Evolutionary conservation across 2,329 filamentous ascomycete species (phyloP).

Genomic region (Volutella citrinella): DNA sequence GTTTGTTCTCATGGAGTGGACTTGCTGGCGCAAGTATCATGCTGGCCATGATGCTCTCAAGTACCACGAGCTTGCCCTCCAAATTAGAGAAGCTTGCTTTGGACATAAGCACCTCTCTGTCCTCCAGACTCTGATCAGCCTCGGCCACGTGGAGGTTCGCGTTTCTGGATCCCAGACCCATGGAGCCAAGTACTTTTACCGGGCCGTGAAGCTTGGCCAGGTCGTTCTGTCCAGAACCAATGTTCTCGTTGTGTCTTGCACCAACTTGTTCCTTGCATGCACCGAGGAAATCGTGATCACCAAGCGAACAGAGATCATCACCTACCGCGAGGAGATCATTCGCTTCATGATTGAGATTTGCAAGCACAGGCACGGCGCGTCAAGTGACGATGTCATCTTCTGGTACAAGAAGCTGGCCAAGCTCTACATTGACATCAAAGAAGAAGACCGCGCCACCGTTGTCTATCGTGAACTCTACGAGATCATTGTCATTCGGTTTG

Average conservation of each 20-base stretch:
- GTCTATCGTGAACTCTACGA: slow-evolving; percentile 33
- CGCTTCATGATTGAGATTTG: slow-evolving; percentile 36
- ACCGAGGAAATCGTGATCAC: slow-evolving; percentile 34
- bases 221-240: slow-evolving; percentile 29
- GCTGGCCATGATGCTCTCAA: slow-evolving; percentile 20
- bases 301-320: slow-evolving; percentile 32
- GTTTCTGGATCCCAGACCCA: slow-evolving; percentile 17
- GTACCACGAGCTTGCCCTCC: slow-evolving; percentile 32
- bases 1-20: slow-evolving; percentile 34
- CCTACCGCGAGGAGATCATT: slow-evolving; percentile 36
- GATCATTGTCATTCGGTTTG: slow-evolving; percentile 29
- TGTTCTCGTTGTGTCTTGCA: slow-evolving; percentile 32
- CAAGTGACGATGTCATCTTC: slow-evolving; percentile 33
- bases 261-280: slow-evolving; percentile 31
- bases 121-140: slow-evolving; percentile 34
- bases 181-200: slow-evolving; percentile 34
- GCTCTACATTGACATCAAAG: slow-evolving; percentile 34
- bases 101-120: slow-evolving; percentile 33
- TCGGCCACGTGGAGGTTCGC: slow-evolving; percentile 31
- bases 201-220: slow-evolving; percentile 31
- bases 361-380: slow-evolving; percentile 30
- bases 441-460: slow-evolving; percentile 30
- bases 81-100: slow-evolving; percentile 33
- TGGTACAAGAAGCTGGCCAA: slow-evolving; percentile 36
- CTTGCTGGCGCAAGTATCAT: slow-evolving; percentile 27